Conservation (phyloP, 148 eudicot species). For the Cornus florida region DNA sequence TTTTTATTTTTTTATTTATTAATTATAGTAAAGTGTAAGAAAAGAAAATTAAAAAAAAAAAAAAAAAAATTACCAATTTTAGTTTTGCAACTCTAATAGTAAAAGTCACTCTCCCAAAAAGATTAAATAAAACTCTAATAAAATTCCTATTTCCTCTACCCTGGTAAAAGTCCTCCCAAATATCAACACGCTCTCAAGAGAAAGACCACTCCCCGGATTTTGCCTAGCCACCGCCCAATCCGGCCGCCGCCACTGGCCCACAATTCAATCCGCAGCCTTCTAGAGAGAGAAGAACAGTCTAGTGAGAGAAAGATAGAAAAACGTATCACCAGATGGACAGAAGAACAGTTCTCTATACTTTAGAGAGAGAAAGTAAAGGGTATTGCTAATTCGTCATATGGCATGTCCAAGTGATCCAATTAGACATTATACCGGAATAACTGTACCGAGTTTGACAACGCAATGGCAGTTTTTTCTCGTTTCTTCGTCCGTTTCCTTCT, state of each 20-base stretch:
- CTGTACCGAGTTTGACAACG: not conserved
- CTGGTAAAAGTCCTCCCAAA: no score
- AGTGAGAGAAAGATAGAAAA: not conserved
- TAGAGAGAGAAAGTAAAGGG: not conserved
- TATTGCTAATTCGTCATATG: conserved; percentile 9
- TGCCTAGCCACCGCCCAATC: not conserved
- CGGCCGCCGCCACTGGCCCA: not conserved
- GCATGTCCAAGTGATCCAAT: not conserved
- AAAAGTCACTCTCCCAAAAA: no score
- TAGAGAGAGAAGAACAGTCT: not conserved
- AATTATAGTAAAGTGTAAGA: no score
- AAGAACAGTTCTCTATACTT: not conserved
- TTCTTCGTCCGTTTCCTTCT: not conserved
- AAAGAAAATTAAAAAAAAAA: no score
- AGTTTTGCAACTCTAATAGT: no score
- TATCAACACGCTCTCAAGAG: no score
- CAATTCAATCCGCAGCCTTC: no score
- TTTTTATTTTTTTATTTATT: no score
- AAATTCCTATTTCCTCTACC: no score
- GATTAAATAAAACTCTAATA: no score
- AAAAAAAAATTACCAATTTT: no score
- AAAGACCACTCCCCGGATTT: no score
- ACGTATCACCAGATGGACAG: not conserved
- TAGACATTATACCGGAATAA: not conserved
- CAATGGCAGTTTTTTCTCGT: conserved; percentile 17